Base-by-base conservation (phyloP, 805 yeast genomes). In the Ogataea nakhonphanomensis region DNA sequence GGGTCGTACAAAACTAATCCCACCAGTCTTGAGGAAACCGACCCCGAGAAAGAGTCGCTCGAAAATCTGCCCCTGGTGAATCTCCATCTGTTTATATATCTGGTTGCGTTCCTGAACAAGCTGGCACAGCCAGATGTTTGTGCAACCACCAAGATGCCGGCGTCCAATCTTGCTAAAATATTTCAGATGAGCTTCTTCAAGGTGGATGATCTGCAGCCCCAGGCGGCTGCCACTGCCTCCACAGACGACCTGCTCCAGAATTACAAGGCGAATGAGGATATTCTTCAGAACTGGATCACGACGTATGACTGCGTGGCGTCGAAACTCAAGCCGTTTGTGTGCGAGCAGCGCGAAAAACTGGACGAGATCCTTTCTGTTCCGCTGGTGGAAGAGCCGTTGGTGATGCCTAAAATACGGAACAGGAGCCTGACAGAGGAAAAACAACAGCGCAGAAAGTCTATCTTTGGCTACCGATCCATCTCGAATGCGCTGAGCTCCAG, bases 171-270 rank as follows among this genome's bases (percentile, higher is more conserved):
- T 25, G 57, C 70, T 7, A 66, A 66, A 39, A 60, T 67, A 38
- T 64, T 67, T 46, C 71, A 67, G 45, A 51, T 64, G 14, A 55
- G 62, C 37, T 56, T 66, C 14, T 67, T 66, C 46, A 62, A 61
- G 32, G 53, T 54, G 31, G 62, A 60, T 35, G 65, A 60, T 37
- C 48, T 44, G 20, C 49, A 48, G 23, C 54, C 53, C 10, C 39
- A 47, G 39, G 40, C 46, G 15, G 44, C 36, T 12, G 37, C 44
- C 20, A 46, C 31, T 32, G 38, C 45, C 6, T 50, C 54, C 30
- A 50, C 64, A 2, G 63, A 59, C 17, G 54, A 58, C 39, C 38
- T 58, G 22, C 46, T 59, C 30, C 54, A 51, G 20, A 51, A 46
- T 25, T 61, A 60, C 37, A 58, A 49, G 26, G 39, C 45, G 6